Evolutionary conservation across 225 moss, liverwort and hornwort genomes (phyloP).

Genomic region (Ulota crispa): DNA sequence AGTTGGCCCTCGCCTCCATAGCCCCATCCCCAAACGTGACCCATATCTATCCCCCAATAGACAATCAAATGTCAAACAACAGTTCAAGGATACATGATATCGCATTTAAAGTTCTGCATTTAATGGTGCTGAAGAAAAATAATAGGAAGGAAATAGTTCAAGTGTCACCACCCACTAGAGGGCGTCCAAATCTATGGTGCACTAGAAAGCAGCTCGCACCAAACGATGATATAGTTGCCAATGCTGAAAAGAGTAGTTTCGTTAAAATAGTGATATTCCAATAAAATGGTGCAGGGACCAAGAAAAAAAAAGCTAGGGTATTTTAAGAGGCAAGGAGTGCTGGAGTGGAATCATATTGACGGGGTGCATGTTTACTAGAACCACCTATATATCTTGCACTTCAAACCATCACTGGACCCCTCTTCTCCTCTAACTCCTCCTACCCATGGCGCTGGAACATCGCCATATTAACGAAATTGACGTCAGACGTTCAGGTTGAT

Average conservation of each 20-base stretch:
- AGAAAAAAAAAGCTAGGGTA: too few species aligned
- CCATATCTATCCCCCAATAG: constrained; percentile 56
- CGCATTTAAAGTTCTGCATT: background rate
- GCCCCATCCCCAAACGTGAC: constrained; percentile 96
- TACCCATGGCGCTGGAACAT: too few species aligned
- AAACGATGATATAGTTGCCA: constrained; percentile 2
- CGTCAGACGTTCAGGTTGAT: background rate
- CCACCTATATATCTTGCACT: too few species aligned
- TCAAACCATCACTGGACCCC: too few species aligned
- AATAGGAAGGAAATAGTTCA: background rate
- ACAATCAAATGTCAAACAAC: background rate
- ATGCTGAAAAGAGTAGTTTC: background rate
- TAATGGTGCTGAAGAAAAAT: background rate
- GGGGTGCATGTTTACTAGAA: too few species aligned
- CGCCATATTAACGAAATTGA: background rate
- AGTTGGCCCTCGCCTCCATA: constrained; percentile 97
- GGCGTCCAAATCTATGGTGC: background rate
- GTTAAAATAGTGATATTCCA: too few species aligned
- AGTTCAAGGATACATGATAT: background rate
- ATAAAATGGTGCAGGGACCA: too few species aligned
- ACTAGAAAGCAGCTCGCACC: constrained; percentile 9
- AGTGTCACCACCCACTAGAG: background rate
- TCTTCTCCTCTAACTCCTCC: too few species aligned
- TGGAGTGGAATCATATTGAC: too few species aligned
- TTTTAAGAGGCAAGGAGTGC: too few species aligned